Conservation (phyloP, 208 protist species). For the Trypanosoma boissoni region DNA sequence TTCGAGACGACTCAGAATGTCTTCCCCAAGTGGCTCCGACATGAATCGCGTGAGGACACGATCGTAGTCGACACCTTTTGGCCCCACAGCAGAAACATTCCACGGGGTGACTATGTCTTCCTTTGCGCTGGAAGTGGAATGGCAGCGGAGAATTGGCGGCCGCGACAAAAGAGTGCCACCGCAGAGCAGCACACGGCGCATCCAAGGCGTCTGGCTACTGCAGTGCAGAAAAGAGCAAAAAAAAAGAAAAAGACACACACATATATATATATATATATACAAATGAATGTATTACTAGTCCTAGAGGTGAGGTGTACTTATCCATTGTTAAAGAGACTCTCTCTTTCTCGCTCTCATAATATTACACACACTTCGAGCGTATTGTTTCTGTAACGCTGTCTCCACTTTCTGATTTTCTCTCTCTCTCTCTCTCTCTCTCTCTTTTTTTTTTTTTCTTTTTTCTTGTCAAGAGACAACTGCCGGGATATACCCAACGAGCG, state of each 20-base stretch:
- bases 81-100: slow-evolving; percentile 66
- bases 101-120: slow-evolving; percentile 75
- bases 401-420: no score
- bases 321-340: no score
- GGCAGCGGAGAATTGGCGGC: not conserved
- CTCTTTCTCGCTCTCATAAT: no score
- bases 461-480: slow-evolving; percentile 19
- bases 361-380: no score
- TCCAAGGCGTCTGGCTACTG: no score
- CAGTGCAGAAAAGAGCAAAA: not conserved
- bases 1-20: slow-evolving; percentile 28
- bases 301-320: no score
- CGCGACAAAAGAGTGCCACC: no score
- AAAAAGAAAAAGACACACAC: not conserved
- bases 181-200: no score
- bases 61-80: slow-evolving; percentile 79
- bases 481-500: slow-evolving; percentile 78
- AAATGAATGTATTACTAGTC: no score
- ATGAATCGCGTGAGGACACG: slow-evolving; percentile 80
- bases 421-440: not conserved
- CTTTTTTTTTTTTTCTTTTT: not conserved
- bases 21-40: slow-evolving; percentile 56
- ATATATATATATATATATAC: not conserved
- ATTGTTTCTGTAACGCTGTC: no score
- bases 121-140: not conserved